A percentile compares a stretch with the other conserved stretches of the same genome.
Evolutionary conservation across 768 basidiomycete species (phyloP).

Genomic region (Tylopilus balloui): DNA sequence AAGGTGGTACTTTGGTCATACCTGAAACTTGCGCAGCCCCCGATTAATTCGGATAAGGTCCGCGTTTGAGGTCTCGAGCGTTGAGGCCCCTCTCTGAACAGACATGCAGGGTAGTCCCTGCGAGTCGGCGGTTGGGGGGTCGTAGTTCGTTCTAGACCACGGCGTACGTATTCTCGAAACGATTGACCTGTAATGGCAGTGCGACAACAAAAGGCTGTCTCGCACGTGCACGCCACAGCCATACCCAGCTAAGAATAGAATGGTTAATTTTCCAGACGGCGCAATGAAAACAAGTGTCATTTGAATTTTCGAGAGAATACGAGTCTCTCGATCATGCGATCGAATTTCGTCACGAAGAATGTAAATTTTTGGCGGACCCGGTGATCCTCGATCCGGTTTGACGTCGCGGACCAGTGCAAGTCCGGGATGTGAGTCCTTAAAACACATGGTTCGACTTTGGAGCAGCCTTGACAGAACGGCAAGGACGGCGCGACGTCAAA

Average conservation of each 20-base stretch:
- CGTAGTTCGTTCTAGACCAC: background rate
- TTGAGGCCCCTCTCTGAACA: background rate
- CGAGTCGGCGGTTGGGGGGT: background rate
- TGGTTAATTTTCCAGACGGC: too few relatives aligned
- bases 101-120: background rate
- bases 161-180: background rate
- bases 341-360: background rate
- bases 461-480: too few relatives aligned
- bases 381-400: background rate
- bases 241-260: too few relatives aligned
- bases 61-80: constrained; percentile 10
- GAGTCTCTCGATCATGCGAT: background rate
- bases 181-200: background rate
- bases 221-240: background rate
- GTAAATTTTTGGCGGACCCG: too few relatives aligned
- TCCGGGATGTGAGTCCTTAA: background rate
- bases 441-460: background rate
- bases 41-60: constrained; percentile 13
- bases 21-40: constrained; percentile 6
- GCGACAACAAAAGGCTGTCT: background rate
- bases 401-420: background rate
- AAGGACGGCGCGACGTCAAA: too few relatives aligned
- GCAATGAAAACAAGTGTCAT: background rate
- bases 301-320: background rate
- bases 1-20: background rate